Evolutionary conservation across 108 stramenopile species (phyloP), one percentile per base, ranked within the genome.

Genomic region (Cyclotella atomus): DNA sequence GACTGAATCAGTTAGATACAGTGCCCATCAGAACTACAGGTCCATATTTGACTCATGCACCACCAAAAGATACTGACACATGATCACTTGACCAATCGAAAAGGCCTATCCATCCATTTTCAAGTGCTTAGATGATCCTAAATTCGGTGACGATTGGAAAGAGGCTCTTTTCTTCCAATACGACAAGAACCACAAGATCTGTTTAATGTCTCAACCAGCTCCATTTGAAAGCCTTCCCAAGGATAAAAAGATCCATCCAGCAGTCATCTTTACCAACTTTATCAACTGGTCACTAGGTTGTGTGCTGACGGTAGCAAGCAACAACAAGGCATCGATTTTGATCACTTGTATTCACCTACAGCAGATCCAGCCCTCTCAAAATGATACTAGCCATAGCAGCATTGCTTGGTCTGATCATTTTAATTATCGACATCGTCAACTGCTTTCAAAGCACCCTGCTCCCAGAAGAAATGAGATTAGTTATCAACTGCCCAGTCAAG

Each of bases 271-370:
- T 25, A 35, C 65, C 17, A 66, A 7, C 19, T 47, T 2, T 66
- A 2, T 2, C 41, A 46, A 7, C 38, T 66, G 15, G 65, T 66
- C 17, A 38, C 65, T 47, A 8, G 65, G 9, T 10, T 38, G 12
- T 66, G 65, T 46, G 23, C 36, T 15, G 49, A 68, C 38, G 67
- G 67, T 9, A 68, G 52, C 20, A 33, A 21, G 23, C 67, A 68
- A 41, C n/a, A 47, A 20, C 53, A 54, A 38, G 67, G 67, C 49
- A 52, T 54, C 34, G 67, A 68, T 25, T 68, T 33, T 19, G 50
- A 68, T 4, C 19, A 30, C 32, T 54, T 52, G 16, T 68, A 38
- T 35, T 68, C 67, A 6, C 67, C 67, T 17, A 68, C 67, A 6
- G 35, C 54, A 34, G 30, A 27, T 36, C 15, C 67, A 29, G 19